Base-by-base conservation (phyloP, 192 early-diverging fungal genomes). In the Podila epigama region DNA sequence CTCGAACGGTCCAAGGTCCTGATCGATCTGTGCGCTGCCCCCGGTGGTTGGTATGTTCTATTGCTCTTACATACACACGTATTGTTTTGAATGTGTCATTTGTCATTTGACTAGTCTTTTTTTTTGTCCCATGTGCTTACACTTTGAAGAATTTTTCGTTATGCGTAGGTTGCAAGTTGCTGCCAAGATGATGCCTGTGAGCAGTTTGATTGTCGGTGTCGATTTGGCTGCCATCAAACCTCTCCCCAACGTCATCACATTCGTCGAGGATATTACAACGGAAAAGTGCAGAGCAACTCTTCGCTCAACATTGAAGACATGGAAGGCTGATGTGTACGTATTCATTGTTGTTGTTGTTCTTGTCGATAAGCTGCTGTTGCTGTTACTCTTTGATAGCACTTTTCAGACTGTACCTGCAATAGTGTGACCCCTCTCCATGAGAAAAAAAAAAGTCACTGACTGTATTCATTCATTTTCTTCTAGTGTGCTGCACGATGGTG, bases 1-100 rank as follows among this genome's bases (percentile, higher is more conserved):
- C 78, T 99, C 28, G 93, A 95, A 60, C 90, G 92, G 10, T 84
- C 96, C 29, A 91, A 91, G 68, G 90, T 90, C 48, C 84, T 96
- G 34, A 93, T 99, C 63, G 97, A 99, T 91, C 88, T 99, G 34
- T 99, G 97, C 79, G 97, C 97, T 57, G 97, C 97, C 11, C 97
- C 97, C 18, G 96, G 97, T 83, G 95, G 97, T 69, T 98, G 97
- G 95, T 85, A 55, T 75, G 82, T 75, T 4, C 7, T 27, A n/a
- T n/a, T n/a, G n/a, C n/a, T n/a, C n/a, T n/a, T n/a, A n/a, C n/a
- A n/a, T n/a, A n/a, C n/a, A n/a, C 39, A 16, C 28, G 40, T 62
- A 3, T 68, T 10, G n/a, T 82, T 1, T n/a, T 33, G 27, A 15
- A 58, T 54, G 34, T 61, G 25, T 40, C 58, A 32, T 22, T 5